Evolutionary conservation across 1,284 basidiomycete genomes (phyloP).

Genomic region (Fomitopsis pinicola): DNA sequence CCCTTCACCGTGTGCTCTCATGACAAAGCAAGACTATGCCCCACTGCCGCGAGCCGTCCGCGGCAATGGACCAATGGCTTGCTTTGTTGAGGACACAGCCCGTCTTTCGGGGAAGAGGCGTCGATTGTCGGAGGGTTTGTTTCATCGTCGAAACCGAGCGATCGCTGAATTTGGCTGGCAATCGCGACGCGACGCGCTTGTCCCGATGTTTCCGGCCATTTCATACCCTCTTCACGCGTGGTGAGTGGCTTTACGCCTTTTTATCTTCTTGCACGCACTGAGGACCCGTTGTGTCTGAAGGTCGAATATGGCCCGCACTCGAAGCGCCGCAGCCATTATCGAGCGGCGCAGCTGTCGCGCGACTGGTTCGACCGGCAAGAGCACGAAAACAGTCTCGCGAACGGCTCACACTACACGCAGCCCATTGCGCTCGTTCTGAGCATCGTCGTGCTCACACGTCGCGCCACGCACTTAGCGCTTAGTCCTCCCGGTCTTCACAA

Average conservation of each 20-base stretch:
- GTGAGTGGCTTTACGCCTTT: background rate
- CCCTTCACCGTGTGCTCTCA: background rate
- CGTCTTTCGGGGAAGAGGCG: background rate
- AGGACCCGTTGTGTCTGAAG: background rate
- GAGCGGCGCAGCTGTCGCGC: background rate
- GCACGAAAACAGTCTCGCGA: background rate
- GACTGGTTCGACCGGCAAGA: background rate
- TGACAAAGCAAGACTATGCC: background rate
- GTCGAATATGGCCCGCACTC: background rate
- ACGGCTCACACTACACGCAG: background rate
- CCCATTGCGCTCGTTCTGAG: no score
- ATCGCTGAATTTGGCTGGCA: conserved; percentile 4
- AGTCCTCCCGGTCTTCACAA: no score
- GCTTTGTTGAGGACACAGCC: background rate
- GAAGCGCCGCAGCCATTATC: background rate
- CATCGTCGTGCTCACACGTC: no score
- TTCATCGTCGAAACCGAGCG: background rate
- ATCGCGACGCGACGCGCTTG: conserved; percentile 2
- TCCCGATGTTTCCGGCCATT: background rate
- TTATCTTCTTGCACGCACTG: background rate
- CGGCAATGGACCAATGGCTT: background rate
- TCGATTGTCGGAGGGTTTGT: background rate
- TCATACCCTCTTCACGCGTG: background rate
- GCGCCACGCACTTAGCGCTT: no score
- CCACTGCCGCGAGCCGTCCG: background rate